Conservation (phyloP, 495 filamentous ascomycete genomes). For the Penicillium samsonianum region DNA sequence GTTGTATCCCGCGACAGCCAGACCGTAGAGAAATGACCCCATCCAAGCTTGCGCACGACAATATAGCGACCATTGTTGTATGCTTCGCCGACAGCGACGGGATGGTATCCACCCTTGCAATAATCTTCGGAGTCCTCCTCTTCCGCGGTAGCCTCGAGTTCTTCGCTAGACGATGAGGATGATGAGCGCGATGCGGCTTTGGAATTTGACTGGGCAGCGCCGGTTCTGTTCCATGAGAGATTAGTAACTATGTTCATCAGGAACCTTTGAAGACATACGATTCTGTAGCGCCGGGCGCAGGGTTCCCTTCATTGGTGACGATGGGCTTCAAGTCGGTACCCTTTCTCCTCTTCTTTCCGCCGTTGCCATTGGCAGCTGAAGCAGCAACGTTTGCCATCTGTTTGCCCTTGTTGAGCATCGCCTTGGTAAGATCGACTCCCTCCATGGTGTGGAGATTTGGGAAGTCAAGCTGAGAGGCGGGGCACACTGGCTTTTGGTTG, state of each 20-base stretch:
- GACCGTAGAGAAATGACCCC: conserved; percentile 98
- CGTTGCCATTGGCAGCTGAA: conserved; percentile 64
- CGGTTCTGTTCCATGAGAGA: conserved; percentile 29
- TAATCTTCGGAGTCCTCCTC: conserved; percentile 99
- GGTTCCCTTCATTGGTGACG: conserved; percentile 73
- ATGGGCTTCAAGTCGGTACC: conserved; percentile 84
- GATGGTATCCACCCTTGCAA: conserved; percentile 98
- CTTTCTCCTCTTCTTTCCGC: conserved; percentile 82
- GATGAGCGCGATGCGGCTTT: conserved; percentile 67
- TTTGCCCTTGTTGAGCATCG: conserved; percentile 76
- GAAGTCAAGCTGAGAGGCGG: conserved; percentile 29
- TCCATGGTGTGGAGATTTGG: conserved; percentile 59
- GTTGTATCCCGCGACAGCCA: conserved; percentile 94
- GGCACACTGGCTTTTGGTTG: conserved; percentile 22
- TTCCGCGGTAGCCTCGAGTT: conserved; percentile 89
- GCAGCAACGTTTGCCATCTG: conserved; percentile 64
- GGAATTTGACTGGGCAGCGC: conserved; percentile 32
- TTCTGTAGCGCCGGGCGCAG: conserved; percentile 48
- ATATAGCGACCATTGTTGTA: conserved; percentile 98
- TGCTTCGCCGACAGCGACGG: conserved; percentile 86
- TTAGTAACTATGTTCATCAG: not conserved
- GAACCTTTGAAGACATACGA: conserved; percentile 45
- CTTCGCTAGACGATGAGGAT: conserved; percentile 81
- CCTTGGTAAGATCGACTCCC: conserved; percentile 71
- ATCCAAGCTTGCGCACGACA: conserved; percentile 93